Percentiles rank a stretch among this genome's conserved stretches.
phyloP scores from a whole-genome alignment of 1,284 basidiomycete genomes.

The Cronartium quercuum region DNA sequence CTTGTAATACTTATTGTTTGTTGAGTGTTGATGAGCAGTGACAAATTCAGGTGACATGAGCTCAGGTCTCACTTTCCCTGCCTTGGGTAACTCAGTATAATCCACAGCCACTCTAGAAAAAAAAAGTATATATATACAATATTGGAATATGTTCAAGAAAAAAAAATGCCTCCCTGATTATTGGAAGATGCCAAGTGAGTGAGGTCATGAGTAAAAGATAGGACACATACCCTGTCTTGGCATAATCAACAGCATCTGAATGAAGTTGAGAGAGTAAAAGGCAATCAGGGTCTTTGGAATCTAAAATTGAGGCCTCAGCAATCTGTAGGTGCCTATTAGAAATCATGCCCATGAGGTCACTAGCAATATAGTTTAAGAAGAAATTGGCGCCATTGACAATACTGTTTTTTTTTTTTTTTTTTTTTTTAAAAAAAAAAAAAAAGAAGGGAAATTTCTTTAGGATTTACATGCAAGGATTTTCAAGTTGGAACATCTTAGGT shows the following conservation, averaged over 20 bases:
- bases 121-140: not conserved
- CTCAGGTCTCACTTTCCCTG: constrained; percentile 3
- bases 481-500: constrained; percentile 54
- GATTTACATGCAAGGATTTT: constrained; percentile 54
- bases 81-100: constrained; percentile 17
- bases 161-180: not conserved
- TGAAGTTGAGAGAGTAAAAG: constrained; percentile 61
- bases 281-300: constrained; percentile 60
- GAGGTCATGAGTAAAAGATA: not conserved
- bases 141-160: not conserved
- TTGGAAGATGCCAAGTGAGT: too few species aligned
- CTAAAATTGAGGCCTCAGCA: constrained; percentile 58
- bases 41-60: constrained; percentile 35
- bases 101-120: constrained; percentile 8
- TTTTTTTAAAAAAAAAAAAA: not conserved
- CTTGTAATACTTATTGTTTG: constrained; percentile 6
- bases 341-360: constrained; percentile 57
- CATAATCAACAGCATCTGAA: constrained; percentile 56
- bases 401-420: not conserved
- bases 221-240: constrained; percentile 28
- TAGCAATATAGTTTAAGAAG: constrained; percentile 64
- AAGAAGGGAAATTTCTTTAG: not conserved
- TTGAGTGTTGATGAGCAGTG: not conserved
- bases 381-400: constrained; percentile 67
- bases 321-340: constrained; percentile 59